Percentiles rank a stretch among this genome's conserved stretches.
Conservation (phyloP, 225 moss, liverwort and hornwort genomes). For the Polytrichum commune region DNA sequence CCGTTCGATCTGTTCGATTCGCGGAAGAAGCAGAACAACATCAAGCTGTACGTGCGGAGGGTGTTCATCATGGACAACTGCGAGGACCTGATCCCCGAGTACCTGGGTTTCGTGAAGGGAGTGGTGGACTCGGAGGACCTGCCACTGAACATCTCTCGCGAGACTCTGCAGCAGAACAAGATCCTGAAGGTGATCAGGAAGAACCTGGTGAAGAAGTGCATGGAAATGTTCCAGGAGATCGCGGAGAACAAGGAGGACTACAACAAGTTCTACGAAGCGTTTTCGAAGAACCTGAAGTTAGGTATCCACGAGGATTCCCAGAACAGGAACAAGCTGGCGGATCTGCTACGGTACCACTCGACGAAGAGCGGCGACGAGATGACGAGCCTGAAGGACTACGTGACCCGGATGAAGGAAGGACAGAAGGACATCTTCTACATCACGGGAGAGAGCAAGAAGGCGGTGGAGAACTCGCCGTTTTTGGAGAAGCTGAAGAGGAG, state of each 20-base stretch:
- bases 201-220: slow-evolving; percentile 57
- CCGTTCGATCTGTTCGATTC: slow-evolving; percentile 47
- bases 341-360: slow-evolving; percentile 47
- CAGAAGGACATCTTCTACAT: slow-evolving; percentile 63
- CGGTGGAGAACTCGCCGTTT: slow-evolving; percentile 56
- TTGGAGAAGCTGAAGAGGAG: slow-evolving; percentile 51
- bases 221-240: slow-evolving; percentile 56
- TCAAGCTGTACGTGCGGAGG: slow-evolving; percentile 58
- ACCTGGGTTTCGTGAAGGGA: slow-evolving; percentile 52
- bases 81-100: slow-evolving; percentile 53
- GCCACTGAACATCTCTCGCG: slow-evolving; percentile 51
- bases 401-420: slow-evolving; percentile 56
- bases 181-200: slow-evolving; percentile 63
- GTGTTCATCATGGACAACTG: slow-evolving; percentile 70
- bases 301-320: slow-evolving; percentile 52
- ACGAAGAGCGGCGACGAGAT: slow-evolving; percentile 52
- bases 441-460: slow-evolving; percentile 53
- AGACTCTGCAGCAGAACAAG: slow-evolving; percentile 57
- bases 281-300: slow-evolving; percentile 51
- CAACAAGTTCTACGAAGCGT: slow-evolving; percentile 44
- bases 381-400: slow-evolving; percentile 57
- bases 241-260: slow-evolving; percentile 62
- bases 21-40: slow-evolving; percentile 47
- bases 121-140: slow-evolving; percentile 55
- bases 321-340: slow-evolving; percentile 44